phyloP scores from a whole-genome alignment of 2,329 filamentous ascomycete species.

The Arthrinium phaeospermum region DNA sequence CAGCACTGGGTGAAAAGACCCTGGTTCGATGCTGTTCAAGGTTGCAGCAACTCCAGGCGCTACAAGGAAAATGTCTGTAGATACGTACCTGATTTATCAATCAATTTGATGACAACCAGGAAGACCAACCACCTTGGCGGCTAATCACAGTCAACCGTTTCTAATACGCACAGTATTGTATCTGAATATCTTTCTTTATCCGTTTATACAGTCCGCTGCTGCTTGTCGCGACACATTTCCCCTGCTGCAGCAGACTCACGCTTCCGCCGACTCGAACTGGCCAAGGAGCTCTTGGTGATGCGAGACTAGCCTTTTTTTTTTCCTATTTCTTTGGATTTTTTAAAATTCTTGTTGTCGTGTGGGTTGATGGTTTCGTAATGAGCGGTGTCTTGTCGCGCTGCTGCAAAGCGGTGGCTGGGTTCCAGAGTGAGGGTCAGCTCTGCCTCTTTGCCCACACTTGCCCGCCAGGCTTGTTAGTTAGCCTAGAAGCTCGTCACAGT shows the following conservation, averaged over 20 bases:
- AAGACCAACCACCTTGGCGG: conserved; percentile 15
- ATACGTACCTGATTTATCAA: conserved; percentile 7
- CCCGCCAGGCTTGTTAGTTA: conserved; percentile 3
- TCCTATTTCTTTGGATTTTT: neutral
- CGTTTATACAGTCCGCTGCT: neutral
- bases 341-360: neutral
- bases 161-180: neutral
- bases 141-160: neutral
- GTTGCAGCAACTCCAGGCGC: neutral
- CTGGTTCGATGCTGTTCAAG: neutral
- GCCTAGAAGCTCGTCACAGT: conserved; percentile 1
- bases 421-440: conserved; percentile 11
- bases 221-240: neutral
- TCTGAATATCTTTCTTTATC: neutral
- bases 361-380: conserved; percentile 6
- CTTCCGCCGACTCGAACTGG: neutral
- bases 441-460: conserved; percentile 13
- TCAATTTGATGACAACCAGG: conserved; percentile 3
- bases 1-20: neutral
- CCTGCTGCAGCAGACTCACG: neutral
- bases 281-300: neutral
- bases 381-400: conserved; percentile 5
- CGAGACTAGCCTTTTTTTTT: neutral
- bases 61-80: neutral
- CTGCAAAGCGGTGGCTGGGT: conserved; percentile 7